Evolutionary conservation across 1,284 basidiomycete genomes (phyloP), one percentile per base, ranked within the genome.

Genomic region (Fomitopsis betulina): DNA sequence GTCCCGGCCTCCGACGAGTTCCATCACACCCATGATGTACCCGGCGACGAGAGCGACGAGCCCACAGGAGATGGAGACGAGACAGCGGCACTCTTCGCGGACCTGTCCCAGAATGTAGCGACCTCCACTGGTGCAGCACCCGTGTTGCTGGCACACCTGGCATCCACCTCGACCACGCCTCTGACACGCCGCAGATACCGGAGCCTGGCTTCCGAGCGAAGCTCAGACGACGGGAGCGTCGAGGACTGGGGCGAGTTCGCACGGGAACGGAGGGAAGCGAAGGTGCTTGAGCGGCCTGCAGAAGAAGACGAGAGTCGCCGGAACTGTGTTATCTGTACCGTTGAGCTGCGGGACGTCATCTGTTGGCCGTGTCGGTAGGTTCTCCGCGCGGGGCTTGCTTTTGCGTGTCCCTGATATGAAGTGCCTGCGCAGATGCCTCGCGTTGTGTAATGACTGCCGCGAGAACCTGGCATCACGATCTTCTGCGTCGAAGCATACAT

Each of bases 341-440:
- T 75, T n/a, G 85, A 87, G 63, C 74, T 79, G 21, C 74, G 88
- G 49, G 82, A 87, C 64, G 80, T 91, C 55, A 87, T 91, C 53
- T 91, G 87, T 65, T 91, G 88, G 88, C 88, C 88, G 21, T 91
- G 88, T 70, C 81, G 88, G 85, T 86, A 64, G 65, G 85, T 76
- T 21, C 37, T 43, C 17, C 32, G 27, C 25, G 25, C 13, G 52
- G 37, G 27, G 12, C 2, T 47, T 27, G 9, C 12, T 25, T 15
- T 47, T 2, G 39, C 27, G 23, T 13, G 32, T 17, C 13, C 32
- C 12, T 39, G n/a, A 58, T 17, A 30, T 40, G 38, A 52, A 23
- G 40, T 58, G 27, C 54, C 57, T 42, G 42, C 43, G 5, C 42
- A 89, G 86, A 59, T 91, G 88, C 66, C 75, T 91, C 27, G 81